Percentiles rank a stretch among this genome's conserved stretches.
phyloP scores from a whole-genome alignment of 2,329 filamentous ascomycete genomes.

The Capronia coronata region DNA sequence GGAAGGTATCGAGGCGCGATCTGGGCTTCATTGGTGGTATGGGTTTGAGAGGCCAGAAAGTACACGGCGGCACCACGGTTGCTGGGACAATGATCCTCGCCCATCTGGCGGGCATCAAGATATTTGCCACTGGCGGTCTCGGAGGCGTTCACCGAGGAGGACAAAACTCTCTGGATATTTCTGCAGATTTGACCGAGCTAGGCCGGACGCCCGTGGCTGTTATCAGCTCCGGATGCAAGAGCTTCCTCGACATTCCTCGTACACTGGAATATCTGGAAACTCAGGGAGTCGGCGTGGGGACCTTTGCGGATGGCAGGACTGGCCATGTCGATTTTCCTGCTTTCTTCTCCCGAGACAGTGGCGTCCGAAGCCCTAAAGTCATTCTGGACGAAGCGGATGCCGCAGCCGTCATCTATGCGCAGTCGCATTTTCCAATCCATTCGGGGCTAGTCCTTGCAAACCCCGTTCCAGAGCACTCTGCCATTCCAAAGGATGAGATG shows the following conservation, averaged over 20 bases:
- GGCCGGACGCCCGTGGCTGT: conserved; percentile 84
- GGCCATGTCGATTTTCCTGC: conserved; percentile 73
- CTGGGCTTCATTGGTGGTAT: conserved; percentile 73
- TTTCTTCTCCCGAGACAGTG: conserved; percentile 87
- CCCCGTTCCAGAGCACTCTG: conserved; percentile 66
- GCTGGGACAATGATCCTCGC: conserved; percentile 89
- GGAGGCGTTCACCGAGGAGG: conserved; percentile 90
- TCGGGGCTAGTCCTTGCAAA: conserved; percentile 86
- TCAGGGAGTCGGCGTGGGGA: conserved; percentile 69
- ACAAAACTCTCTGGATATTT: conserved; percentile 83
- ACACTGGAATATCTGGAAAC: conserved; percentile 77
- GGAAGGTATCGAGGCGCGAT: conserved; percentile 83
- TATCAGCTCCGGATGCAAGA: conserved; percentile 86
- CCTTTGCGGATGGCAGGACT: conserved; percentile 74
- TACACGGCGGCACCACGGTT: conserved; percentile 88
- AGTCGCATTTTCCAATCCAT: conserved; percentile 63
- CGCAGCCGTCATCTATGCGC: conserved; percentile 78
- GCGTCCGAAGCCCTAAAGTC: conserved; percentile 67
- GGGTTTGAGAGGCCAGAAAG: conserved; percentile 60
- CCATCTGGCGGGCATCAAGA: conserved; percentile 74
- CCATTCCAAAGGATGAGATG: conserved; percentile 66
- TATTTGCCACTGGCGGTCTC: conserved; percentile 91
- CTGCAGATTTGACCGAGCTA: conserved; percentile 89
- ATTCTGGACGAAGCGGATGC: conserved; percentile 73
- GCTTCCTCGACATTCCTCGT: conserved; percentile 84